Evolutionary conservation across 176 grass and related monocot genomes (phyloP).

Genomic region (Pontederia crassipes): DNA sequence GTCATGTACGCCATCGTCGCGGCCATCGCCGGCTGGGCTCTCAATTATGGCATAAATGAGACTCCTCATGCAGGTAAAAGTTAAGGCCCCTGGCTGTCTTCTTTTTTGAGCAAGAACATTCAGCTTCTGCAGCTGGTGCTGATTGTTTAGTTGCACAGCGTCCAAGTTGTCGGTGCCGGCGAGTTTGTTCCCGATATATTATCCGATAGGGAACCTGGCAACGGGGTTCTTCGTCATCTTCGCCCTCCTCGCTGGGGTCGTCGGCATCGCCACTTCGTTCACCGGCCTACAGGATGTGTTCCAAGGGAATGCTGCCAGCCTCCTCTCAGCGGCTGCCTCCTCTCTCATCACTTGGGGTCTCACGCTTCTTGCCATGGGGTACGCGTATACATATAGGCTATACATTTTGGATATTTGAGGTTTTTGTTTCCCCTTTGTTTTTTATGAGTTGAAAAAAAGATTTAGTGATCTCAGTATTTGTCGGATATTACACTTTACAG

Average conservation of each 20-base stretch:
- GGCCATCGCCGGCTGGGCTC: slow-evolving; percentile 72
- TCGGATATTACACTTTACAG: too few relatives aligned
- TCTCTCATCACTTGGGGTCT: slow-evolving; percentile 62
- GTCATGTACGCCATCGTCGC: slow-evolving; percentile 64
- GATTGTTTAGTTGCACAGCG: slow-evolving; percentile 23
- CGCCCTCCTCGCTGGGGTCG: slow-evolving; percentile 47
- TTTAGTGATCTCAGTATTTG: too few relatives aligned
- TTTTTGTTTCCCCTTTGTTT: too few relatives aligned
- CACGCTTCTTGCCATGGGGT: slow-evolving; percentile 89
- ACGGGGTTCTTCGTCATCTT: slow-evolving; percentile 98
- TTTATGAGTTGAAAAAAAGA: not conserved
- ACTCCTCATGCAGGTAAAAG: slow-evolving; percentile 27
- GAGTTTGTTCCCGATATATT: slow-evolving; percentile 87
- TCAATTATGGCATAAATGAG: slow-evolving; percentile 86
- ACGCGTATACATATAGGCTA: not conserved
- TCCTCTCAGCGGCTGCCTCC: slow-evolving; percentile 58
- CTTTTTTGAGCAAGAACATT: too few relatives aligned
- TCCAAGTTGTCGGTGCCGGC: slow-evolving; percentile 29
- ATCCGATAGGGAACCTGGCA: slow-evolving; percentile 83
- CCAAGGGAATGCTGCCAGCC: slow-evolving; percentile 20
- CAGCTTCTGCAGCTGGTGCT: too few relatives aligned
- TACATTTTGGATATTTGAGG: not conserved
- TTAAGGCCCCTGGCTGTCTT: too few relatives aligned
- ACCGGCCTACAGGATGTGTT: slow-evolving; percentile 58
- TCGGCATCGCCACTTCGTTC: slow-evolving; percentile 73